Evolutionary conservation across 2,329 filamentous ascomycete genomes (phyloP).

Genomic region (Penicillium brevicompactum): DNA sequence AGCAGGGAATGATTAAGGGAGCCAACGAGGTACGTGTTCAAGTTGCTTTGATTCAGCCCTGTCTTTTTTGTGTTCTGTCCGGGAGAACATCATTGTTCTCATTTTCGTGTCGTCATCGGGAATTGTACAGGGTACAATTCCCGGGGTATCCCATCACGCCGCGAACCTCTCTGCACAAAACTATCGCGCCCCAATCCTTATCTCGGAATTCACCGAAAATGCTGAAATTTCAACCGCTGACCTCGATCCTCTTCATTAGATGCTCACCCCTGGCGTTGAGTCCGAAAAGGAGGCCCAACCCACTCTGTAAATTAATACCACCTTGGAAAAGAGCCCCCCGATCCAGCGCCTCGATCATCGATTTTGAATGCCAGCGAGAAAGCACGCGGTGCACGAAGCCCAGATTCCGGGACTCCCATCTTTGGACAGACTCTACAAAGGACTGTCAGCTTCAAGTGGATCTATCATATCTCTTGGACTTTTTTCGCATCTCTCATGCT

Average conservation of each 20-base stretch:
- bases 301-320: conserved; percentile 38
- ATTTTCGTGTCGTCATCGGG: neutral
- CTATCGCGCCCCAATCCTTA: neutral
- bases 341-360: conserved; percentile 12
- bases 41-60: neutral
- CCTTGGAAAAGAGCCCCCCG: conserved; percentile 19
- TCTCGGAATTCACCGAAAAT: neutral
- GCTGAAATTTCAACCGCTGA: conserved; percentile 12
- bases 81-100: neutral
- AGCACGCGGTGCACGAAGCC: neutral
- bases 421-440: conserved; percentile 1
- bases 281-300: conserved; percentile 35
- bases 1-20: conserved; percentile 92
- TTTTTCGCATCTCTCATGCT: conserved; percentile 27
- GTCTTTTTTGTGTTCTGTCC: neutral
- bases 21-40: conserved; percentile 69
- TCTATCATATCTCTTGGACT: conserved; percentile 4
- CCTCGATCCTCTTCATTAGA: conserved; percentile 26
- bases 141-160: conserved; percentile 1
- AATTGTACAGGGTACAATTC: conserved; percentile 4
- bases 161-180: neutral
- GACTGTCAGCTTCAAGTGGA: neutral
- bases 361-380: conserved; percentile 6
- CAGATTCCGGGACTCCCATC: neutral
- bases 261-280: conserved; percentile 45